These are phyloP conservation scores for Aspergillus udagawae DNA, from an alignment of 2,329 filamentous ascomycete genomes.

Conservation along the genomic window DNA sequence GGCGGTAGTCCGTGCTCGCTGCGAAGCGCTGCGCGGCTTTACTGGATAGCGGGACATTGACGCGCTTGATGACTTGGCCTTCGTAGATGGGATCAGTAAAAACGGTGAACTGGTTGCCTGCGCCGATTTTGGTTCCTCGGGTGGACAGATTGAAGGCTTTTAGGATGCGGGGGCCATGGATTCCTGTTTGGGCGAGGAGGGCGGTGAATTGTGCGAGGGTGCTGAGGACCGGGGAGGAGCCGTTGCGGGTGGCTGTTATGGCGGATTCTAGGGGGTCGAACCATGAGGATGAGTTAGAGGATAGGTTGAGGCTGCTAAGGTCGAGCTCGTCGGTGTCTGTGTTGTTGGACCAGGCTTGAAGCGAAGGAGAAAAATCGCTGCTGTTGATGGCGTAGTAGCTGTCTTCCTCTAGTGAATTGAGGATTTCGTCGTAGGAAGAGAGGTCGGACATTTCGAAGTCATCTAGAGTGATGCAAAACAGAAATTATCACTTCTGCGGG, in stretches of 20 bases:
- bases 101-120: slow-evolving; percentile 25
- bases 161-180: slow-evolving; percentile 22
- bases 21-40: slow-evolving; percentile 18
- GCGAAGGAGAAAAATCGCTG: background rate
- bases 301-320: background rate
- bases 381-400: background rate
- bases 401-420: background rate
- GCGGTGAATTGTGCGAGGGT: slow-evolving; percentile 24
- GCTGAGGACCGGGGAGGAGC: slow-evolving; percentile 20
- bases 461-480: background rate
- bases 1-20: slow-evolving; percentile 19
- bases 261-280: slow-evolving; percentile 20
- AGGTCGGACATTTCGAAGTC: background rate
- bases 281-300: background rate
- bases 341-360: background rate
- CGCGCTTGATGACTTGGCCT: slow-evolving; percentile 24
- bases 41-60: slow-evolving; percentile 22
- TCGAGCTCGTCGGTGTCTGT: background rate
- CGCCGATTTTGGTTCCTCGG: slow-evolving; percentile 22
- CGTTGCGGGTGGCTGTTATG: slow-evolving; percentile 24
- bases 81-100: slow-evolving; percentile 21
- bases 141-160: slow-evolving; percentile 18
- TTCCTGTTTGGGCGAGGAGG: slow-evolving; percentile 24
- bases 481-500: background rate
- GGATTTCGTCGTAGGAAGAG: background rate